Base-by-base conservation (phyloP, 768 basidiomycete species). In the Tulasnella sp. region DNA sequence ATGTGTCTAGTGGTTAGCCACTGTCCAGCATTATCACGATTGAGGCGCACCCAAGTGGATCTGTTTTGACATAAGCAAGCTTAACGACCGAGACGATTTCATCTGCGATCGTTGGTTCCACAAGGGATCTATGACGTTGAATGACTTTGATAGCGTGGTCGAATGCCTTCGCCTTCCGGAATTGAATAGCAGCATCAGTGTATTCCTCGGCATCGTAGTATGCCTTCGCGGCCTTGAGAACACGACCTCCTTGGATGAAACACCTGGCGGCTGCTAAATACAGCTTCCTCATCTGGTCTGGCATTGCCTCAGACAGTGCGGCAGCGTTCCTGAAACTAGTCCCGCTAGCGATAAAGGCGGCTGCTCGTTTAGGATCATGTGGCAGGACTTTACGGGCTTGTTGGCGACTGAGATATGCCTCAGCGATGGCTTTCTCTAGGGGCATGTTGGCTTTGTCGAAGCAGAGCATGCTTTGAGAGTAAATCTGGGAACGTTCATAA, bases 81-180 rank as follows among this genome's bases (percentile, higher is more conserved):
- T 75, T 73, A 1, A 77, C 78, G 2, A 76, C 75, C 0, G 71
- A 71, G 29, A 68, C 68, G 38, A 84, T 73, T 15, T 30, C 41
- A 27, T 60, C 68, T 0, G 62, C 71, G 3, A 76, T 66, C 0
- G 65, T 66, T 1, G 52, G 24, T 0, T 70, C 59, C 22, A 82
- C 71, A 3, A 67, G 55, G 1, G 62, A 44, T 9, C 66, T 44
- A 10, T 51, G 31, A 2, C 2, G 10, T n/a, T 49, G 29, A 60
- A 62, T 29, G 25, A 62, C n/a, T 15, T 31, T 19, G 11, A 60
- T 21, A 21, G 42, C 60, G 19, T 62, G 27, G 17, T 44, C 45
- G 51, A 62, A 60, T 1, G 24, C 24, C 2, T 45, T 43, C 22
- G 60, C 62, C 42, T 62, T 19, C 49, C 52, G 29, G 24, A 53